A percentile compares a stretch with the other conserved stretches of the same genome.
phyloP scores from a whole-genome alignment of 192 early-diverging fungal genomes.

The Backusella tuberculispora region DNA sequence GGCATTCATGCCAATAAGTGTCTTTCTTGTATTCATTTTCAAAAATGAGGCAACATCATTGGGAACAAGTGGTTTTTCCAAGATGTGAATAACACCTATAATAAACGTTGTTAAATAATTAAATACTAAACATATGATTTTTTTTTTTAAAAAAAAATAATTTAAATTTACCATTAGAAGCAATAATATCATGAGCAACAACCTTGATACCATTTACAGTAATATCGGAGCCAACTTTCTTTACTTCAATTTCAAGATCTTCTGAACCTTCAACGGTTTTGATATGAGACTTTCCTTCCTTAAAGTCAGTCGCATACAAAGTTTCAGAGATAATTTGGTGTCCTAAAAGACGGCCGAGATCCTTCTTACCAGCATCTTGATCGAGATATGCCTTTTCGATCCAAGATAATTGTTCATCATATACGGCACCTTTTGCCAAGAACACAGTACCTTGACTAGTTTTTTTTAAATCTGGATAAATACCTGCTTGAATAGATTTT shows the following conservation, averaged over 20 bases:
- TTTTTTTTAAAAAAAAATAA: background rate
- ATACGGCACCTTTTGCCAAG: slow-evolving; percentile 41
- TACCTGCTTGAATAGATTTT: slow-evolving; percentile 23
- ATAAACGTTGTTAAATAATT: slow-evolving; percentile 42
- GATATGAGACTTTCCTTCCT: slow-evolving; percentile 23
- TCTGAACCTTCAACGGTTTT: slow-evolving; percentile 32
- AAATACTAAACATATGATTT: slow-evolving; percentile 29
- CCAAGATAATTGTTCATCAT: slow-evolving; percentile 31
- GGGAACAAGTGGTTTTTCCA: slow-evolving; percentile 26
- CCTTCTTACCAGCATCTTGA: slow-evolving; percentile 40
- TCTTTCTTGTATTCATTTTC: slow-evolving; percentile 26
- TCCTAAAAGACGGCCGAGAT: slow-evolving; percentile 42
- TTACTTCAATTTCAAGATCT: slow-evolving; percentile 23
- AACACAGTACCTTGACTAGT: slow-evolving; percentile 51
- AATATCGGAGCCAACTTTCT: slow-evolving; percentile 7
- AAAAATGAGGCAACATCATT: slow-evolving; percentile 12
- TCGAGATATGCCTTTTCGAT: slow-evolving; percentile 36
- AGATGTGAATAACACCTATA: slow-evolving; percentile 49
- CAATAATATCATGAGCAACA: slow-evolving; percentile 40
- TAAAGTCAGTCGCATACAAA: slow-evolving; percentile 41
- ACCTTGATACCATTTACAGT: slow-evolving; percentile 31
- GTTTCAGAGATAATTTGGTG: slow-evolving; percentile 49
- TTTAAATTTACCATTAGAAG: slow-evolving; percentile 46
- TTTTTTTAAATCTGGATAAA: slow-evolving; percentile 33
- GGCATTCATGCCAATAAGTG: slow-evolving; percentile 66